Percentiles rank a stretch among this genome's conserved stretches.
phyloP scores from a whole-genome alignment of 2,329 filamentous ascomycete species.

The Nothophoma quercina region DNA sequence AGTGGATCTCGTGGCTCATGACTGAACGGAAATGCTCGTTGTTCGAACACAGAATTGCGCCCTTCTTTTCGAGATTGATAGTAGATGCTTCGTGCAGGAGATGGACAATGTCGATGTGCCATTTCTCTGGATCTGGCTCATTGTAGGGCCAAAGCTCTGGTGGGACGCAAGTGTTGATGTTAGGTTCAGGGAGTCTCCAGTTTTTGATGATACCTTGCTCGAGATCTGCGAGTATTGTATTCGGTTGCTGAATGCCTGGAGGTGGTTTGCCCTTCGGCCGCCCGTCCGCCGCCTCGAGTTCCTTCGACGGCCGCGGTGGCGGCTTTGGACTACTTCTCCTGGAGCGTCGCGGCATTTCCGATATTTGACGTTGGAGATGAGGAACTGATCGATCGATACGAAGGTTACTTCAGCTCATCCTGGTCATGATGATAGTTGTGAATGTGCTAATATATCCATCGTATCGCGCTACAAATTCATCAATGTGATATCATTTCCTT shows the following conservation, averaged over 20 bases:
- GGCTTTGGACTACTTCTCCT: neutral
- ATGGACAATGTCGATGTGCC: constrained; percentile 5
- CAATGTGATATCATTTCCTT: neutral
- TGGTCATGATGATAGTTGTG: neutral
- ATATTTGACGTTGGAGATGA: neutral
- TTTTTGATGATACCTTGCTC: constrained; percentile 2
- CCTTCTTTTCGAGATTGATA: neutral
- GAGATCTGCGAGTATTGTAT: neutral
- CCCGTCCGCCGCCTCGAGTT: neutral
- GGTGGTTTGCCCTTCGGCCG: neutral
- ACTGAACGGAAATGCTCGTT: neutral
- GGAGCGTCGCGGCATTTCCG: neutral
- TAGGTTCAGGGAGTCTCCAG: neutral
- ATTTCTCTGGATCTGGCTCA: constrained; percentile 1
- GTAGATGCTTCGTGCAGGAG: constrained; percentile 9
- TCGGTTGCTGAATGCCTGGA: neutral
- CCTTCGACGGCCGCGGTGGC: neutral
- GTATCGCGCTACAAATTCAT: neutral
- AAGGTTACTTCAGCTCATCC: neutral
- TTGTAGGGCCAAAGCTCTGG: neutral
- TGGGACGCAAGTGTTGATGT: constrained; percentile 4
- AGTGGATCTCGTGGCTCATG: neutral
- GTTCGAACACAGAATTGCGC: neutral
- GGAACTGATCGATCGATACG: neutral
- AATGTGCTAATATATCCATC: neutral